These are phyloP conservation scores for Agapanthus africanus DNA, from an alignment of 106 monocot genomes.

Conservation along the genomic window DNA sequence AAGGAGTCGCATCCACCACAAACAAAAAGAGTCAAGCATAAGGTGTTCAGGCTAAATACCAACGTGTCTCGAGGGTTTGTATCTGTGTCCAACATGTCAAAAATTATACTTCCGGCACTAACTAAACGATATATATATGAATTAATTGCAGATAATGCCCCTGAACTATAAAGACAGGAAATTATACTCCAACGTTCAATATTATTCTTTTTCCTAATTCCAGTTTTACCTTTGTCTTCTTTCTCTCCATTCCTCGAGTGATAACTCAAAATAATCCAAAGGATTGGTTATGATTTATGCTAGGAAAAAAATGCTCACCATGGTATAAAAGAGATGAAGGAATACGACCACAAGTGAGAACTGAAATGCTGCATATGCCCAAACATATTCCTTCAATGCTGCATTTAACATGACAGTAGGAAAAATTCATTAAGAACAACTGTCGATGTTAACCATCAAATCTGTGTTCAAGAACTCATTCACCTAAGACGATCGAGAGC, in stretches of 20 bases:
- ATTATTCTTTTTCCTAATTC: neutral
- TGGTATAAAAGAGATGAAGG: constrained; percentile 35
- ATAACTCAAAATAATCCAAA: neutral
- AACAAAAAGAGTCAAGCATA: no score
- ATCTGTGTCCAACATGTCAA: no score
- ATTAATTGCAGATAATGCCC: neutral
- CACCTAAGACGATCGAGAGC: constrained; percentile 29
- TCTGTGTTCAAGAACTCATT: neutral
- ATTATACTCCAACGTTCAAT: no score
- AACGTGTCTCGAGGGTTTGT: no score
- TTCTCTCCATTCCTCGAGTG: neutral
- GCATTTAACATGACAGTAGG: constrained; percentile 3
- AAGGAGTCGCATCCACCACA: no score
- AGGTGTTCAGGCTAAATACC: no score
- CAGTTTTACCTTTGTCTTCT: neutral
- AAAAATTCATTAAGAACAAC: neutral
- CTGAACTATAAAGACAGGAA: no score
- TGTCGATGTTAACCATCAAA: neutral
- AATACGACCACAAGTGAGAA: constrained; percentile 35
- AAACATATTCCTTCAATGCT: constrained; percentile 42
- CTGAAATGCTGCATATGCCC: constrained; percentile 42
- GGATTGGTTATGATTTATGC: neutral
- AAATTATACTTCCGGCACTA: no score
- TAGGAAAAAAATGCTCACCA: constrained; percentile 17
- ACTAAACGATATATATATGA: neutral